Conservation (phyloP, 768 basidiomycete genomes). For the Podaxis sp. region DNA sequence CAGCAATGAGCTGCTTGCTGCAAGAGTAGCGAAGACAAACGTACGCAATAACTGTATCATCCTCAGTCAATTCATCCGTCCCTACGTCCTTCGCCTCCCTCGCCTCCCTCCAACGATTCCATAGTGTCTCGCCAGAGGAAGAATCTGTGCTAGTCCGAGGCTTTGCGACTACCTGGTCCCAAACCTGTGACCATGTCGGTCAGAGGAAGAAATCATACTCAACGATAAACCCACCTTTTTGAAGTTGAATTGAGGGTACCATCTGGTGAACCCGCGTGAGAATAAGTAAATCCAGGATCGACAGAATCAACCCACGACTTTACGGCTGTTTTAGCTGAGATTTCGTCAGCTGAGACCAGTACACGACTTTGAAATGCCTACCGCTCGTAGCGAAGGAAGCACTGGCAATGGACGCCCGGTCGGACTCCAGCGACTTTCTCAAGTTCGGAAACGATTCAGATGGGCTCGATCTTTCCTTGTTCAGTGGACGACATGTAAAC, state of each 20-base stretch:
- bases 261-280: neutral
- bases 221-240: neutral
- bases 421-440: neutral
- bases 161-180: neutral
- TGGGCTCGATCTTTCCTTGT: neutral
- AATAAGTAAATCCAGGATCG: neutral
- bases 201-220: neutral
- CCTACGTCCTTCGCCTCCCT: neutral
- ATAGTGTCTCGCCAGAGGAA: neutral
- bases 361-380: neutral
- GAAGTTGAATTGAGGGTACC: neutral
- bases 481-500: neutral
- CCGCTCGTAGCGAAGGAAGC: neutral
- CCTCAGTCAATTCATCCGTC: slow-evolving; percentile 9
- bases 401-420: neutral
- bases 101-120: neutral
- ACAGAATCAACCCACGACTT: neutral
- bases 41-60: slow-evolving; percentile 9
- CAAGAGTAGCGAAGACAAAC: neutral
- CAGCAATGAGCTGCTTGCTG: neutral
- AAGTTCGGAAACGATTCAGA: neutral
- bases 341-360: neutral
- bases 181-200: neutral
- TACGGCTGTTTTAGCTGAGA: neutral
- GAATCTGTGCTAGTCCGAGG: neutral